Evolutionary conservation across 129 eudicot genomes (phyloP).

Genomic region (Helichrysum umbraculigerum): DNA sequence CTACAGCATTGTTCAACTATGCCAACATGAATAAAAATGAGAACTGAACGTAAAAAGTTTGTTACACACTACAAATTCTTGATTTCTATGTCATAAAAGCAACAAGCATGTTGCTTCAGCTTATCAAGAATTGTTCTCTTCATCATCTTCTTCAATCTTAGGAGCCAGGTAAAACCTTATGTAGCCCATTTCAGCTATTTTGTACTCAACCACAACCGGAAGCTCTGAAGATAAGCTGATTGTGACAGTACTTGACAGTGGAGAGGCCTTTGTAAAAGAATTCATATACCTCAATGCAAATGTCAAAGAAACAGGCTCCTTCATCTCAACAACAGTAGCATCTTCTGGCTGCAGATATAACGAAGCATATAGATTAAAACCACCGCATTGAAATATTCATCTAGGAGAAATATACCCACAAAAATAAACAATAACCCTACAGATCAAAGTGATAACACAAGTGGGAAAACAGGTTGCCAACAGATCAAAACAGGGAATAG

Average conservation of each 20-base stretch:
- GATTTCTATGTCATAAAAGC: not conserved
- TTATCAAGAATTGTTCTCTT: conserved; percentile 61
- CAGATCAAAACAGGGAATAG: not conserved
- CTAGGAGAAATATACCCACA: too few species aligned
- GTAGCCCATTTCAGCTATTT: conserved; percentile 97
- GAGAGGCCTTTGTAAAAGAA: conserved; percentile 90
- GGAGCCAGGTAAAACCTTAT: conserved; percentile 93
- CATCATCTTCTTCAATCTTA: conserved; percentile 94
- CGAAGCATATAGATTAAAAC: not conserved
- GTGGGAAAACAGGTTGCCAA: not conserved
- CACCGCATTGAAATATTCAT: not conserved
- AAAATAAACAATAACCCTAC: not conserved
- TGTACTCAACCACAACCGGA: conserved; percentile 96
- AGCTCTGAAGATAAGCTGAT: conserved; percentile 92
- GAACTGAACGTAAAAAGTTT: not conserved
- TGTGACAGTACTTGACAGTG: conserved; percentile 72
- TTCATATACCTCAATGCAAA: conserved; percentile 96
- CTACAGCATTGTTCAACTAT: conserved; percentile 16
- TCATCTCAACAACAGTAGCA: conserved; percentile 86
- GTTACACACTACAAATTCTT: conserved; percentile 16
- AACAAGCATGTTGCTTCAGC: not conserved
- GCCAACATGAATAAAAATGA: conserved; percentile 14
- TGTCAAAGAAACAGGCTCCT: conserved; percentile 91
- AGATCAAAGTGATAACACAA: not conserved
- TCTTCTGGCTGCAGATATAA: conserved; percentile 75